phyloP scores from a whole-genome alignment of 2,329 filamentous ascomycete genomes.

The Penicillium sclerotiorum region DNA sequence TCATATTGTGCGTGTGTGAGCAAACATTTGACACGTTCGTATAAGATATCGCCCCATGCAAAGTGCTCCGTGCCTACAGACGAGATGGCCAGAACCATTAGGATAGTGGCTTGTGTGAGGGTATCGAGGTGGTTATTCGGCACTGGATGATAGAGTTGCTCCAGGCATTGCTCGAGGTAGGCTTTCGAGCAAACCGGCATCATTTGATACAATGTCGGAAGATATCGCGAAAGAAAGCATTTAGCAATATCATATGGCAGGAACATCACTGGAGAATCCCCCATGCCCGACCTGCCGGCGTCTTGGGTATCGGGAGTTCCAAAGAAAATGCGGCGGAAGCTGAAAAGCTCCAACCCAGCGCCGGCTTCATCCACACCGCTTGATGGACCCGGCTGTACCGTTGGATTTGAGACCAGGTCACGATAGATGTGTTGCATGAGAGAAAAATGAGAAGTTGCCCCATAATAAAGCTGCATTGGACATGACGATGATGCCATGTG shows the following conservation, averaged over 20 bases:
- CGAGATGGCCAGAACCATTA: slow-evolving; percentile 42
- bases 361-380: slow-evolving; percentile 41
- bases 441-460: slow-evolving; percentile 51
- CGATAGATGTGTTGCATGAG: slow-evolving; percentile 45
- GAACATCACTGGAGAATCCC: slow-evolving; percentile 37
- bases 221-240: slow-evolving; percentile 43
- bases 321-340: slow-evolving; percentile 43
- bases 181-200: slow-evolving; percentile 41
- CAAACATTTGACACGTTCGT: slow-evolving; percentile 47
- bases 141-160: slow-evolving; percentile 37
- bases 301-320: slow-evolving; percentile 44
- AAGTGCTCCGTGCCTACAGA: slow-evolving; percentile 44
- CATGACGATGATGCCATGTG: slow-evolving; percentile 50
- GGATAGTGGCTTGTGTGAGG: slow-evolving; percentile 40
- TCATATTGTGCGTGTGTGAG: slow-evolving; percentile 38
- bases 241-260: slow-evolving; percentile 44
- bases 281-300: slow-evolving; percentile 21
- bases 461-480: slow-evolving; percentile 51
- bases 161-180: slow-evolving; percentile 39
- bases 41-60: slow-evolving; percentile 45
- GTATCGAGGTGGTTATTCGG: slow-evolving; percentile 37
- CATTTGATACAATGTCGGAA: slow-evolving; percentile 46
- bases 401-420: slow-evolving; percentile 30
- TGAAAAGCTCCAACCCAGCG: slow-evolving; percentile 43
- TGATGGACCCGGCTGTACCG: slow-evolving; percentile 23